Base-by-base conservation (phyloP, 1,284 basidiomycete species). In the Ceratorhiza oryzae-sativae region DNA sequence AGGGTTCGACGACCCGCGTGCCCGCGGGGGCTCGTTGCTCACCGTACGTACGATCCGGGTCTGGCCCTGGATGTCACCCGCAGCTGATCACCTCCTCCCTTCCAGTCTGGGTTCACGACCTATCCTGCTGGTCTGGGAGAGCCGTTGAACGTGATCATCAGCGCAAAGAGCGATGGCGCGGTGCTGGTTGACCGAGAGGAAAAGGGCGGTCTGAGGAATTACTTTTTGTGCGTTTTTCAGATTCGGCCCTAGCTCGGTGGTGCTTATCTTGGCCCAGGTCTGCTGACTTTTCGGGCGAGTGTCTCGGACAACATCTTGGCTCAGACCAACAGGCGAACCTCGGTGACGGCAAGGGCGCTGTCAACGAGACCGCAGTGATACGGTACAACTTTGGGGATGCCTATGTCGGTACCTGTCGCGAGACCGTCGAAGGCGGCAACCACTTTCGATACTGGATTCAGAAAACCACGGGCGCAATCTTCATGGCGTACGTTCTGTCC, bases 381-480 rank as follows among this genome's bases (percentile, higher is more conserved):
- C 85, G 94, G 48, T 93, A 88, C 86, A 86, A 94, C 79, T 96
- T 90, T 78, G 87, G 87, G 4, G 88, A 95, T 77, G 86, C 88
- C 3, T 82, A 87, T 70, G 79, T 94, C 18, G 94, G 94, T 0
- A 87, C 93, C 1, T 95, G 94, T 79, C 83, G 85, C 75, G 94
- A 98, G 81, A 92, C 93, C 1, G 86, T 97, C 60, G 77, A 92
- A 74, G 96, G 96, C 12, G 96, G 96, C 4, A 88, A 92, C 77
- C 96, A 98, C 78, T 89, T 96, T 79, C 87, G 96, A 30, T 96
- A 95, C 80, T 98, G 93, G 92, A 80, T 85, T 0, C 95, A 97
- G 80, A 84, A 91, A 73, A 65, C 76, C 23, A 90, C 89, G 73
- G 86, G 90, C 32, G 94, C 95, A 6, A 85, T 92, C 72, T 98